These are phyloP conservation scores for Aspergillus spinulosporus DNA, from an alignment of 2,329 filamentous ascomycete species.

Conservation along the genomic window DNA sequence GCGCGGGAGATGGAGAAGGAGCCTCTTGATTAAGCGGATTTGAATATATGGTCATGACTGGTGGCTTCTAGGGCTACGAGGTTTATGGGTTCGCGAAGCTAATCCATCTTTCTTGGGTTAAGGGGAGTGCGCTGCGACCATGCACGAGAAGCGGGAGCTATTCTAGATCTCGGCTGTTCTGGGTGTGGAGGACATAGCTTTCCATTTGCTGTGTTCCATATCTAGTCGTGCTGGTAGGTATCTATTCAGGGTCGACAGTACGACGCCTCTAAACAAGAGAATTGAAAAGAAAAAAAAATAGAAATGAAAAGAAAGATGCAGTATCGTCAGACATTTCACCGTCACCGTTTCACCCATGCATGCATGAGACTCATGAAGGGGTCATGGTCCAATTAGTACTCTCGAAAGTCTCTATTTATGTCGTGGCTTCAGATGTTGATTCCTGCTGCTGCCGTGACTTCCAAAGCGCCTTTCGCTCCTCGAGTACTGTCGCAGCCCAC, in stretches of 20 bases:
- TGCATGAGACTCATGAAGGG: neutral
- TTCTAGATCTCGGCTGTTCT: too few relatives aligned
- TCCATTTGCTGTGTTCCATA: neutral
- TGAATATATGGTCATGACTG: neutral
- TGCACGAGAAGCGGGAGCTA: too few relatives aligned
- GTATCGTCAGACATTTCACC: constrained; percentile 17
- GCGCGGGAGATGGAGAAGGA: constrained; percentile 35
- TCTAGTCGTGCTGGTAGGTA: constrained; percentile 5
- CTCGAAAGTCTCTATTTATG: neutral
- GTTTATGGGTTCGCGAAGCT: too few relatives aligned
- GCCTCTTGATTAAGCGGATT: constrained; percentile 6
- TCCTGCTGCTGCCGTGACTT: constrained; percentile 33
- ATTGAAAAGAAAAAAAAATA: constrained; percentile 1
- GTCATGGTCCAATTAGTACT: neutral
- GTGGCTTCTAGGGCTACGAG: too few relatives aligned
- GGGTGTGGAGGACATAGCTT: neutral
- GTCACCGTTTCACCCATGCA: constrained; percentile 14
- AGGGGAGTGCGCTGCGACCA: too few relatives aligned
- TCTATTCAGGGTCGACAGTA: constrained; percentile 10
- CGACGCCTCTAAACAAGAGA: constrained; percentile 11
- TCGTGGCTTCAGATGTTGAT: neutral
- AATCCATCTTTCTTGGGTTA: too few relatives aligned
- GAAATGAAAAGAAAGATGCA: constrained; percentile 11
- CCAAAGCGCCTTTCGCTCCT: constrained; percentile 76
- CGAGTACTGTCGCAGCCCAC: constrained; percentile 76